Conservation (phyloP, 371 early-diverging fungal genomes). For the Mortierella sp. region DNA sequence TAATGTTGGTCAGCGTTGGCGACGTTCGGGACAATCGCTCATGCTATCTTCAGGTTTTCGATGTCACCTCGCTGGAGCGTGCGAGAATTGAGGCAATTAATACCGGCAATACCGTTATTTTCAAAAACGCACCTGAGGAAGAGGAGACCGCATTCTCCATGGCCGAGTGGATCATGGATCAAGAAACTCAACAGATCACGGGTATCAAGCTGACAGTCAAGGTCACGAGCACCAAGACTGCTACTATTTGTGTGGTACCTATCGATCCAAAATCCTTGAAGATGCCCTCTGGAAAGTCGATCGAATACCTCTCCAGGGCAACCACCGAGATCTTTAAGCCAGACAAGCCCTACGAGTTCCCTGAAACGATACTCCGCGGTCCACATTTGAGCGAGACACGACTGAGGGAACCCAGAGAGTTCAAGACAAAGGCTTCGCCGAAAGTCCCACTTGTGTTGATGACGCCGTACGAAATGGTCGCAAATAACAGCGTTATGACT, state of each 20-base stretch:
- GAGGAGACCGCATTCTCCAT: conserved; percentile 25
- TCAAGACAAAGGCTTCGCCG: conserved; percentile 26
- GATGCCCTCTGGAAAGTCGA: conserved; percentile 29
- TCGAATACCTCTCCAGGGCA: conserved; percentile 32
- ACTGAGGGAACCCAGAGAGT: conserved; percentile 32
- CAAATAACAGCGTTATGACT: conserved; percentile 33
- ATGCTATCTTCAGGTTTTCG: conserved; percentile 47
- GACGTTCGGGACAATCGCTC: conserved; percentile 20
- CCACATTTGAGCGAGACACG: conserved; percentile 25
- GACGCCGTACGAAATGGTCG: conserved; percentile 36
- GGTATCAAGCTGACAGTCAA: conserved; percentile 49
- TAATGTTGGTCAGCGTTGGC: conserved; percentile 55
- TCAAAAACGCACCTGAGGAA: conserved; percentile 2
- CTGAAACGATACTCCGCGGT: conserved; percentile 36
- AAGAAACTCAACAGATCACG: conserved; percentile 34
- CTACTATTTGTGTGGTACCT: conserved; percentile 23
- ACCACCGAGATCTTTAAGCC: conserved; percentile 55
- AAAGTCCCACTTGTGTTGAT: conserved; percentile 31
- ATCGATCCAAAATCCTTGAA: conserved; percentile 29
- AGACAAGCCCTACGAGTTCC: conserved; percentile 38
- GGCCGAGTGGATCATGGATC: conserved; percentile 55
- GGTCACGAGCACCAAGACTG: conserved; percentile 32
- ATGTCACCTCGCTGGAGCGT: conserved; percentile 27
- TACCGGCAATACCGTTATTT: conserved; percentile 26
- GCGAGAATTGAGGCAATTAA: conserved; percentile 5